Percentiles rank a stretch among this genome's conserved stretches.
These are phyloP conservation scores for Chaetomiaceae sp. DNA, from an alignment of 2,329 filamentous ascomycete genomes.

Conservation along the genomic window DNA sequence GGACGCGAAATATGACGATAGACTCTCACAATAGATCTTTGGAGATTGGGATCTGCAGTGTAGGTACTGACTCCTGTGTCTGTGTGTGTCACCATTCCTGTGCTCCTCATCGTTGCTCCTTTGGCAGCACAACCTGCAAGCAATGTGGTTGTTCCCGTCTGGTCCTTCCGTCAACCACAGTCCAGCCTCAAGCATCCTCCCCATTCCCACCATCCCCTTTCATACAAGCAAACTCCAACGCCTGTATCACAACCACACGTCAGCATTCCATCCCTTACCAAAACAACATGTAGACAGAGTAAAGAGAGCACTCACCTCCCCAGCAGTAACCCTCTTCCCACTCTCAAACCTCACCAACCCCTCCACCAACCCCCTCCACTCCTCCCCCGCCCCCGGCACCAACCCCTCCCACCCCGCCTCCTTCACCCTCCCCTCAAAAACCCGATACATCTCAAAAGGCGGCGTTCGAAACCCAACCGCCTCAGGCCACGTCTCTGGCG, in stretches of 20 bases:
- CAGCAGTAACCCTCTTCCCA: constrained; percentile 58
- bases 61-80: no score
- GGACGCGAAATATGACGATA: not conserved
- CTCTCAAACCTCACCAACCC: constrained; percentile 70
- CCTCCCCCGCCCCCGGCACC: constrained; percentile 55
- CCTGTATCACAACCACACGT: constrained; percentile 2
- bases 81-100: not conserved
- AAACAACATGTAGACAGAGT: not conserved
- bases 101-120: not conserved
- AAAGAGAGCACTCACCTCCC: constrained; percentile 17
- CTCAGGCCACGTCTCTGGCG: constrained; percentile 77
- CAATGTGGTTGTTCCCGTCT: no score
- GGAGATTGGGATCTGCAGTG: not conserved
- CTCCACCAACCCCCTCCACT: constrained; percentile 61
- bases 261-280: not conserved
- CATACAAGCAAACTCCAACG: constrained; percentile 14
- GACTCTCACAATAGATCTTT: not conserved
- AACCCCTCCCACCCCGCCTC: constrained; percentile 64
- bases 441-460: constrained; percentile 86
- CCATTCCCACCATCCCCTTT: not conserved
- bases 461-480: constrained; percentile 62
- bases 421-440: constrained; percentile 60
- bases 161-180: not conserved
- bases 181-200: not conserved
- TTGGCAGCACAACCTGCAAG: not conserved